Percentiles rank a stretch among this genome's conserved stretches.
Conservation (phyloP, 2,329 filamentous ascomycete genomes). For the Cercospora sojina region DNA sequence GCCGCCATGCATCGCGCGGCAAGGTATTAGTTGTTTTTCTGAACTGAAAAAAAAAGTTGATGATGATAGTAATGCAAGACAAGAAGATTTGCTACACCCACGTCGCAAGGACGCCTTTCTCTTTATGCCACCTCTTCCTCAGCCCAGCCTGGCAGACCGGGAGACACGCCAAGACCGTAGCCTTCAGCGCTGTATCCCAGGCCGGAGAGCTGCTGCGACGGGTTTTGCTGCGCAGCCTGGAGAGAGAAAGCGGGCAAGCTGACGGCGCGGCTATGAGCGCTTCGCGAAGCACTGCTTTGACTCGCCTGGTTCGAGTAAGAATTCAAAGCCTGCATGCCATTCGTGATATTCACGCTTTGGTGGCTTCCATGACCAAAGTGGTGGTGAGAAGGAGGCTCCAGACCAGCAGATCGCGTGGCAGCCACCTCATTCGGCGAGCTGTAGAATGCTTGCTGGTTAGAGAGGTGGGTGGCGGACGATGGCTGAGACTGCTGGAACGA, state of each 20-base stretch:
- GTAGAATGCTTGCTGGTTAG: slow-evolving; percentile 80
- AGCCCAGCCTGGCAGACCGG: slow-evolving; percentile 62
- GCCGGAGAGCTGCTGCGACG: slow-evolving; percentile 51
- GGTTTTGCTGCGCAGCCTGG: slow-evolving; percentile 41
- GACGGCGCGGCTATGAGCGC: slow-evolving; percentile 71
- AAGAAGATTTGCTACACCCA: slow-evolving; percentile 10
- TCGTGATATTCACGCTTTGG: slow-evolving; percentile 51
- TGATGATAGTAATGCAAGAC: slow-evolving; percentile 22
- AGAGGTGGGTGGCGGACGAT: slow-evolving; percentile 42
- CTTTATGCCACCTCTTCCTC: slow-evolving; percentile 58
- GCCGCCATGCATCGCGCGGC: not conserved
- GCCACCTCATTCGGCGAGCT: slow-evolving; percentile 64
- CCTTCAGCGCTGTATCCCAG: slow-evolving; percentile 55
- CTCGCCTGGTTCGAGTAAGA: slow-evolving; percentile 47
- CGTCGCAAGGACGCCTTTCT: not conserved
- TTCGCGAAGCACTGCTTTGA: slow-evolving; percentile 46
- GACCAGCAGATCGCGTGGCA: slow-evolving; percentile 31
- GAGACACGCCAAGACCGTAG: slow-evolving; percentile 60
- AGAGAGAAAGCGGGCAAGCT: slow-evolving; percentile 75
- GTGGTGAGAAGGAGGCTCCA: slow-evolving; percentile 32
- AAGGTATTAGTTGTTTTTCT: not conserved
- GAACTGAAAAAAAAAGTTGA: not conserved
- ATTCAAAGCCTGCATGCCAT: slow-evolving; percentile 22
- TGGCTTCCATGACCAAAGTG: slow-evolving; percentile 56
- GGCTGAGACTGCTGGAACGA: slow-evolving; percentile 46